These are phyloP conservation scores for Chlorella sorokiniana DNA, from an alignment of 139 green algal genomes.

Conservation along the genomic window DNA sequence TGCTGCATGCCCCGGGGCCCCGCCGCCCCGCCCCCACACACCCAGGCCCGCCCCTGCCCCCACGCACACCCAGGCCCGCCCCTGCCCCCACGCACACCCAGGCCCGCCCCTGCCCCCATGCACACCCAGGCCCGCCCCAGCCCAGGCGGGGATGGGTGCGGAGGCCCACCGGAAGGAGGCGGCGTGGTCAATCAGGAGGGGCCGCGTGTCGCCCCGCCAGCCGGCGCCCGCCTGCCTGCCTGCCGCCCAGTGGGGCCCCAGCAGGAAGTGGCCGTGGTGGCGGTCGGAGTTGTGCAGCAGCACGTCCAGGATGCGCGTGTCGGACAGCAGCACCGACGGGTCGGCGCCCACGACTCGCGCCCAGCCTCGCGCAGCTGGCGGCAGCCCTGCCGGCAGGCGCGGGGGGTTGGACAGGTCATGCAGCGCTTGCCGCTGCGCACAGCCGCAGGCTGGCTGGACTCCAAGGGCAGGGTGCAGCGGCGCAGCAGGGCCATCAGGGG, in stretches of 20 bases:
- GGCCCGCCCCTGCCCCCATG: neutral
- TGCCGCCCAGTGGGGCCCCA: slow-evolving; percentile 75
- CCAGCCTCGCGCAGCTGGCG: slow-evolving; percentile 43
- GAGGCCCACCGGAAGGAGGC: slow-evolving; percentile 70
- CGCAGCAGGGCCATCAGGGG: too few relatives aligned
- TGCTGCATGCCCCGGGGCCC: too few relatives aligned
- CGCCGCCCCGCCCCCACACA: too few relatives aligned
- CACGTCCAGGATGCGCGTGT: slow-evolving; percentile 84
- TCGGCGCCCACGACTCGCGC: slow-evolving; percentile 39
- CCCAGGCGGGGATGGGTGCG: neutral
- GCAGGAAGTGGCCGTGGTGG: slow-evolving; percentile 68
- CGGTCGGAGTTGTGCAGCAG: slow-evolving; percentile 88
- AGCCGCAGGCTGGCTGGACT: neutral
- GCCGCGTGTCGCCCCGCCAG: slow-evolving; percentile 28
- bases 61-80: too few relatives aligned
- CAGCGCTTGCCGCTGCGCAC: neutral
- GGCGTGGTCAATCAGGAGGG: slow-evolving; percentile 87
- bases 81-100: neutral
- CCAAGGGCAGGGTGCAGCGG: neutral
- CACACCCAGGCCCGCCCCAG: neutral
- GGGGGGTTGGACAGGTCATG: neutral
- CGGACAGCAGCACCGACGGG: slow-evolving; percentile 61
- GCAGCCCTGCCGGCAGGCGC: slow-evolving; percentile 2
- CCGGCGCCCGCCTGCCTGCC: neutral
- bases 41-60: too few relatives aligned